Base-by-base conservation (phyloP, 2,329 filamentous ascomycete species). In the Pyrenophora graminea region DNA sequence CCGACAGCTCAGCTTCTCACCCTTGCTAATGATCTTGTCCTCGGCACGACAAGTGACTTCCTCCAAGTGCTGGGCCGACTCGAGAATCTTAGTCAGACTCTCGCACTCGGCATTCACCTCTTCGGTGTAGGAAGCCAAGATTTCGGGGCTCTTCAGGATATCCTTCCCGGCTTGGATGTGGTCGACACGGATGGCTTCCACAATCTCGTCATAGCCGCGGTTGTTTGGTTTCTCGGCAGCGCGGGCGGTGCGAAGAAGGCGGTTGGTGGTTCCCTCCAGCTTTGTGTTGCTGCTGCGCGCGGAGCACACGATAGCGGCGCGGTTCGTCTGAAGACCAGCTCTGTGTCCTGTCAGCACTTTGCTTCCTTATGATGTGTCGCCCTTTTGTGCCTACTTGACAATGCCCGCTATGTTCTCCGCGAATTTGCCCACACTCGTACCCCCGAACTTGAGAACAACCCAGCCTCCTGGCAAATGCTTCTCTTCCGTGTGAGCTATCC, bases 351-450 rank as follows among this genome's bases (percentile, higher is more conserved):
- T 68, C 46, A 65, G 62, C 45, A 37, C 17, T 25, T 37, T 32
- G 13, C 17, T 31, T 31, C 25, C 30, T 12, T 45, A 44, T 13
- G 23, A 32, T 27, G 47, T 21, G 38, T 17, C 19, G 5, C 8
- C 12, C n/a, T 19, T 17, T 39, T 7, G 23, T 31, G 23, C 63
- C 7, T 61, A 79, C 77, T 76, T 68, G 58, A 92, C 83, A 69
- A 93, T 90, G 65, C 89, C 74, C 52, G 76, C 78, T 67, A 81
- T 80, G 58, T 77, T 75, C 60, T 77, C 82, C 45, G 92, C 87
- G 67, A 96, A 96, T 77, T 97, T 97, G 64, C 93, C 94, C 44
- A 97, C 89, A 70, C 90, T 96, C 45, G 93, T 99, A 44, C 93
- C 93, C 56, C 92, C 92, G 74, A 96, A 96, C 76, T 97, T 97